A percentile compares a stretch with the other conserved stretches of the same genome.
Conservation (phyloP, 148 eudicot species). For the Amaranthus cruentus region DNA sequence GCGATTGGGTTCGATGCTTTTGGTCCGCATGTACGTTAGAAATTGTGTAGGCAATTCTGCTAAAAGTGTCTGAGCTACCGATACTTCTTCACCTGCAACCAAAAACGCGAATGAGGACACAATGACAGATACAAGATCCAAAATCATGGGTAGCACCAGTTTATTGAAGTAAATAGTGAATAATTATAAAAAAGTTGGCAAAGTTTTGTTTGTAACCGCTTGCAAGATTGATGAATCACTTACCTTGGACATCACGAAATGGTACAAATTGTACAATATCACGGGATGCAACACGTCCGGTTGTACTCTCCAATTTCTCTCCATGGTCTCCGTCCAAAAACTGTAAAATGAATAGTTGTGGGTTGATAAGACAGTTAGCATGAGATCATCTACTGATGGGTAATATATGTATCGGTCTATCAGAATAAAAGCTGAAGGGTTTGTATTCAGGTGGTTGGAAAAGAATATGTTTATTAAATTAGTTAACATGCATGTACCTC, state of each 20-base stretch:
- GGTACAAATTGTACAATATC: constrained; percentile 97
- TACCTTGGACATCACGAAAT: constrained; percentile 83
- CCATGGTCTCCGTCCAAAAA: constrained; percentile 83
- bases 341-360: constrained; percentile 29
- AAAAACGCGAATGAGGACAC: background rate
- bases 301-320: constrained; percentile 82
- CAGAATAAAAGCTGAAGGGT: background rate
- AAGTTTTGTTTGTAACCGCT: background rate
- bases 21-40: constrained; percentile 72
- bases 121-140: too few species aligned
- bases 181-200: too few species aligned
- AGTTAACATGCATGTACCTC: constrained; percentile 45
- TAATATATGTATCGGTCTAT: background rate
- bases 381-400: background rate
- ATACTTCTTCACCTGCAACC: constrained; percentile 75
- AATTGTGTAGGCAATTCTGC: constrained; percentile 91
- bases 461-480: too few species aligned
- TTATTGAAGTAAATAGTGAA: too few species aligned
- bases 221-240: constrained; percentile 13
- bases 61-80: constrained; percentile 79
- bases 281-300: constrained; percentile 80
- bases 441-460: too few species aligned
- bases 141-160: too few species aligned
- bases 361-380: background rate
- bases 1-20: constrained; percentile 56